phyloP scores from a whole-genome alignment of 148 eudicot species.

The Cornus florida region DNA sequence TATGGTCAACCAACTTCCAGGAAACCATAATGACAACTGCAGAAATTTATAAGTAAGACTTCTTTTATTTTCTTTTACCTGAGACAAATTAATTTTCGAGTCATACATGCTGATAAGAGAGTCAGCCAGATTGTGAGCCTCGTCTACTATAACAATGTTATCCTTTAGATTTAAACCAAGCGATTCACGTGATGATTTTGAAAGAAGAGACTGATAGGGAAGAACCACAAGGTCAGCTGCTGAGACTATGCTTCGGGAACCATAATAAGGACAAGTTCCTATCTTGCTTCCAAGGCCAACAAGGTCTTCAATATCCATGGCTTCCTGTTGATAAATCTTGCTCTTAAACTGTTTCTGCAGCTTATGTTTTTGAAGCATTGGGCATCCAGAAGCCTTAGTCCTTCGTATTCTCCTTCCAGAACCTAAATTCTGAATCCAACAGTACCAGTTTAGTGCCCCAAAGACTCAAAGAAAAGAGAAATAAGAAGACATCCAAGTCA shows the following conservation, averaged over 20 bases:
- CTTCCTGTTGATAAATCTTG: conserved; percentile 56
- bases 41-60: neutral
- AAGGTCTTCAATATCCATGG: conserved; percentile 94
- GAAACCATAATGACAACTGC: neutral
- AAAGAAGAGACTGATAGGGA: conserved; percentile 92
- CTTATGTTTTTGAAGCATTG: conserved; percentile 75
- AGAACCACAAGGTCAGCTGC: conserved; percentile 88
- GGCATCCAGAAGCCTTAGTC: conserved; percentile 74
- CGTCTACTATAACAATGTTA: conserved; percentile 78
- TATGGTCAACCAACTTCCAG: neutral
- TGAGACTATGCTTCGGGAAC: conserved; percentile 77
- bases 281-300: conserved; percentile 68
- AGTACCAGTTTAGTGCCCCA: conserved; percentile 13
- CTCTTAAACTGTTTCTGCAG: conserved; percentile 61
- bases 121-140: conserved; percentile 97
- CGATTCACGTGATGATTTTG: conserved; percentile 95
- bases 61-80: conserved; percentile 40
- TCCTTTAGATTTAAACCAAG: conserved; percentile 80
- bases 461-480: conserved; percentile 3
- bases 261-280: conserved; percentile 97
- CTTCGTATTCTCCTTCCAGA: conserved; percentile 52
- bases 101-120: conserved; percentile 94
- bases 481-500: neutral
- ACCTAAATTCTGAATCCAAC: conserved; percentile 54
- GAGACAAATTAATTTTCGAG: conserved; percentile 62